These are phyloP conservation scores for Ceratocystis diversiconidia DNA, from an alignment of 2,329 filamentous ascomycete genomes.

Conservation along the genomic window DNA sequence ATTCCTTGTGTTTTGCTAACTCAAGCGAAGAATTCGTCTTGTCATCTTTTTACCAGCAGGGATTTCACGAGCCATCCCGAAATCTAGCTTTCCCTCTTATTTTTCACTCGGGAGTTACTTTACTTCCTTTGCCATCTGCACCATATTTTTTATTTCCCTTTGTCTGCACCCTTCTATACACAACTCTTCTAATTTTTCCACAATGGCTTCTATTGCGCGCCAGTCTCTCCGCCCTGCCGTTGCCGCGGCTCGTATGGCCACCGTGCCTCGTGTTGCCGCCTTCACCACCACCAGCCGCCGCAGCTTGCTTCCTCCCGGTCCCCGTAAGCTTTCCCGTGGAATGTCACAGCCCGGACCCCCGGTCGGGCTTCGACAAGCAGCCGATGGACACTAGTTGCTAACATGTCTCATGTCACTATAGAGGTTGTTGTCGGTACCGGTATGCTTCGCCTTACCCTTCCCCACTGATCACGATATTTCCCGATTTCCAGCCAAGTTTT, in stretches of 20 bases:
- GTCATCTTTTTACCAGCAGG: not conserved
- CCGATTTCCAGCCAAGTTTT: not conserved
- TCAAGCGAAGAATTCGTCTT: not conserved
- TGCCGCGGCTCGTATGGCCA: slow-evolving; percentile 22
- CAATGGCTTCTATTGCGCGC: slow-evolving; percentile 44
- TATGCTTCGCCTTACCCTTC: slow-evolving; percentile 30
- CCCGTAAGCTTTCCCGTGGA: slow-evolving; percentile 45
- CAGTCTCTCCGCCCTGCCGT: slow-evolving; percentile 36
- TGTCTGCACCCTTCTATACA: not conserved
- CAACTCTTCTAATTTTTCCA: slow-evolving; percentile 18
- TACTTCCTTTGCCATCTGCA: not conserved
- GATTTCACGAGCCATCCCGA: slow-evolving; percentile 8
- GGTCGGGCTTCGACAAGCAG: not conserved
- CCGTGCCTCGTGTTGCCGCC: slow-evolving; percentile 45
- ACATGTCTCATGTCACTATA: slow-evolving; percentile 28
- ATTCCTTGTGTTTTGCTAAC: not conserved
- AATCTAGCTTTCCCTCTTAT: not conserved
- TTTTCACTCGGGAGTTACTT: not conserved
- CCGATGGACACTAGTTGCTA: slow-evolving; percentile 27
- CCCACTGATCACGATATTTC: not conserved
- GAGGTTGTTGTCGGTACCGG: slow-evolving; percentile 62
- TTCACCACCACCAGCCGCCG: slow-evolving; percentile 75
- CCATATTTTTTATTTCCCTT: slow-evolving; percentile 3
- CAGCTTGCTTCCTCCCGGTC: slow-evolving; percentile 66
- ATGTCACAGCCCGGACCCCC: not conserved